These are phyloP conservation scores for Metschnikowia amazonensis DNA, from an alignment of 805 yeast species.

Conservation along the genomic window DNA sequence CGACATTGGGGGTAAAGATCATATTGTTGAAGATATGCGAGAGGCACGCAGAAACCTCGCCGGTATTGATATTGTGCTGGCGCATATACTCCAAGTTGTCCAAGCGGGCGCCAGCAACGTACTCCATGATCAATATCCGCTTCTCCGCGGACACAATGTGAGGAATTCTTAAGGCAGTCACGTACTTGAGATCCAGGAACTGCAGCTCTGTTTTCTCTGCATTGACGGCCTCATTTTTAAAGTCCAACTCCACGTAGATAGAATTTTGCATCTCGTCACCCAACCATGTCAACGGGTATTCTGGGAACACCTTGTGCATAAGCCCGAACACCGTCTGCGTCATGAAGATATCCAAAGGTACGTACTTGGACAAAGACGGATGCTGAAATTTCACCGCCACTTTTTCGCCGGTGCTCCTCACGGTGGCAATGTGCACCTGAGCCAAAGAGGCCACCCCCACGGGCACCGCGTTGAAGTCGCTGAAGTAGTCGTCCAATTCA, in stretches of 20 bases:
- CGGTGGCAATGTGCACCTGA: slow-evolving; percentile 81
- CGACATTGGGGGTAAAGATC: slow-evolving; percentile 91
- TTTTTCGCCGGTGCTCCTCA: slow-evolving; percentile 54
- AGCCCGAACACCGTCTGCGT: slow-evolving; percentile 72
- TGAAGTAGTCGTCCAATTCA: slow-evolving; percentile 58
- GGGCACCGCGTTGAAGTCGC: slow-evolving; percentile 64
- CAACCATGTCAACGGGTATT: slow-evolving; percentile 92
- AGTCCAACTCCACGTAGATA: slow-evolving; percentile 87
- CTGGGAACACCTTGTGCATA: slow-evolving; percentile 80
- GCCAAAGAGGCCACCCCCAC: slow-evolving; percentile 96
- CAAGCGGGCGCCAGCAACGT: slow-evolving; percentile 72
- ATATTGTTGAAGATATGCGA: slow-evolving; percentile 89
- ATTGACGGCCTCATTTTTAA: slow-evolving; percentile 80
- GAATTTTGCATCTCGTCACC: slow-evolving; percentile 87
- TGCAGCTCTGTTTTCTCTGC: slow-evolving; percentile 66
- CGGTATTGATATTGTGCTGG: slow-evolving; percentile 59
- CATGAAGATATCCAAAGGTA: slow-evolving; percentile 81
- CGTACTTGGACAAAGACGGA: slow-evolving; percentile 80
- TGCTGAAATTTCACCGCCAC: slow-evolving; percentile 97
- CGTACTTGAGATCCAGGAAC: slow-evolving; percentile 50
- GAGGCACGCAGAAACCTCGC: slow-evolving; percentile 78
- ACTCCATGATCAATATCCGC: slow-evolving; percentile 86
- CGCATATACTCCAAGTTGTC: slow-evolving; percentile 71
- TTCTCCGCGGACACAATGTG: slow-evolving; percentile 58
- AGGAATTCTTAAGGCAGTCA: slow-evolving; percentile 82